Conservation (phyloP, 129 eudicot species). For the Scalesia atractyloides region DNA sequence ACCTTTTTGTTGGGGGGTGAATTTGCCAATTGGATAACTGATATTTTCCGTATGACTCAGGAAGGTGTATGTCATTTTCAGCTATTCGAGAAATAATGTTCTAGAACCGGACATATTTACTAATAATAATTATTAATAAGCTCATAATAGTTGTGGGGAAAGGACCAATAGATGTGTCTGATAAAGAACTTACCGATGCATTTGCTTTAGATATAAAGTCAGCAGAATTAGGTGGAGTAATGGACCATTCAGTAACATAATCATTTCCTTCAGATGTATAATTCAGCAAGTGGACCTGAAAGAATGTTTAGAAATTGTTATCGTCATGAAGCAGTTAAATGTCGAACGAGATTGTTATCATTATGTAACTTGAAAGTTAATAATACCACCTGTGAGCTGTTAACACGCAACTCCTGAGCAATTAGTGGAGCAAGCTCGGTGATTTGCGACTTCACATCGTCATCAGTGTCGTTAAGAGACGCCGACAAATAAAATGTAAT, state of each 20-base stretch:
- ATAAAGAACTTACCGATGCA: conserved; percentile 50
- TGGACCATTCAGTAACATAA: conserved; percentile 66
- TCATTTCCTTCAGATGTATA: conserved; percentile 53
- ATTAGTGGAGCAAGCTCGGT: conserved; percentile 53
- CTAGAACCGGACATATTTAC: conserved; percentile 38
- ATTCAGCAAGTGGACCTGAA: conserved; percentile 71
- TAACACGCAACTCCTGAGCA: conserved; percentile 70
- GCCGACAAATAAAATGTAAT: conserved; percentile 59
- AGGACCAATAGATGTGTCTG: neutral
- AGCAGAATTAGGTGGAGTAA: conserved; percentile 59
- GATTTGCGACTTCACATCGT: conserved; percentile 50
- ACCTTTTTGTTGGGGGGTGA: conserved; percentile 65
- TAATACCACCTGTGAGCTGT: conserved; percentile 71
- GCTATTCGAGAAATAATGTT: conserved; percentile 64
- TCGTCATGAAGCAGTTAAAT: neutral
- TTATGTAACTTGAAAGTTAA: conserved; percentile 9
- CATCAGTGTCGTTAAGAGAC: conserved; percentile 42
- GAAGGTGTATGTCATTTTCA: conserved; percentile 66
- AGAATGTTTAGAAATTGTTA: conserved; percentile 13
- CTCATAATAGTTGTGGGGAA: neutral
- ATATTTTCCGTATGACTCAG: conserved; percentile 71
- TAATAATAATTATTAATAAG: conserved; percentile 4
- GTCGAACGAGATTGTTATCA: neutral
- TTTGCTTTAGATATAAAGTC: conserved; percentile 54
- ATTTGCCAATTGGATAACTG: conserved; percentile 56